A percentile compares a stretch with the other conserved stretches of the same genome.
phyloP scores from a whole-genome alignment of 2,329 filamentous ascomycete species.

The Talaromyces sp. region DNA sequence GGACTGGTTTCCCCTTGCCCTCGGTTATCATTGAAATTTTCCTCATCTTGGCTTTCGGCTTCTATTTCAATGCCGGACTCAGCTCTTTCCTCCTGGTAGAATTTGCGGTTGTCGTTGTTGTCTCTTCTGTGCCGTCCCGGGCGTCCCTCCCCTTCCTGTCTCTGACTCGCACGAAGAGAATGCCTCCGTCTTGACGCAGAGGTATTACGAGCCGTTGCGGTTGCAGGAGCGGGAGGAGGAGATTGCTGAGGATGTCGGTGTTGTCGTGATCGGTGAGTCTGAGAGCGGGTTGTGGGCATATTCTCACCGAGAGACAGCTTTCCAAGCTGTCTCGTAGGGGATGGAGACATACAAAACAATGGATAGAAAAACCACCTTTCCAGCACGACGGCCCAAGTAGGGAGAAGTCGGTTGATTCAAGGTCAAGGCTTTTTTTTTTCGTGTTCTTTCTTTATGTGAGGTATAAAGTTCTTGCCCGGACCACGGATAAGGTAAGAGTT shows the following conservation, averaged over 20 bases:
- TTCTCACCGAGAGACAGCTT: constrained; percentile 37
- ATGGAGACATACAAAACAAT: constrained; percentile 33
- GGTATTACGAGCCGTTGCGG: neutral
- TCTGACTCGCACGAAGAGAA: constrained; percentile 6
- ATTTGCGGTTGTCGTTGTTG: constrained; percentile 18
- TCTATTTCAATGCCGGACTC: constrained; percentile 8
- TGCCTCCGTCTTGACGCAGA: constrained; percentile 2
- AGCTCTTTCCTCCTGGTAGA: neutral
- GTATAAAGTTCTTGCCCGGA: constrained; percentile 32
- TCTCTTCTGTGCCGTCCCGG: constrained; percentile 4
- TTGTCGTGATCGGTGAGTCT: constrained; percentile 24
- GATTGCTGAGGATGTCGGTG: constrained; percentile 2
- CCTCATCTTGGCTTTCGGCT: constrained; percentile 8
- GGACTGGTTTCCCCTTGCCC: constrained; percentile 7
- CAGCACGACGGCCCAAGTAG: neutral
- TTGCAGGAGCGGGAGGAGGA: neutral
- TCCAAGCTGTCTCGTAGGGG: constrained; percentile 37
- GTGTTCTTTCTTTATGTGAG: neutral
- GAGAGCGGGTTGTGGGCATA: constrained; percentile 31
- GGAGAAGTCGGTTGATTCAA: neutral
- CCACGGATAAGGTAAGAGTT: constrained; percentile 24
- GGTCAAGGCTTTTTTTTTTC: neutral
- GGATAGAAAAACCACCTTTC: neutral
- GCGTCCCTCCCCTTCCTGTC: neutral
- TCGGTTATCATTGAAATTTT: constrained; percentile 7